Percentiles rank a stretch among this genome's conserved stretches.
Evolutionary conservation across 176 grass and related monocot genomes (phyloP).

Genomic region (Oropetium thomaeum): DNA sequence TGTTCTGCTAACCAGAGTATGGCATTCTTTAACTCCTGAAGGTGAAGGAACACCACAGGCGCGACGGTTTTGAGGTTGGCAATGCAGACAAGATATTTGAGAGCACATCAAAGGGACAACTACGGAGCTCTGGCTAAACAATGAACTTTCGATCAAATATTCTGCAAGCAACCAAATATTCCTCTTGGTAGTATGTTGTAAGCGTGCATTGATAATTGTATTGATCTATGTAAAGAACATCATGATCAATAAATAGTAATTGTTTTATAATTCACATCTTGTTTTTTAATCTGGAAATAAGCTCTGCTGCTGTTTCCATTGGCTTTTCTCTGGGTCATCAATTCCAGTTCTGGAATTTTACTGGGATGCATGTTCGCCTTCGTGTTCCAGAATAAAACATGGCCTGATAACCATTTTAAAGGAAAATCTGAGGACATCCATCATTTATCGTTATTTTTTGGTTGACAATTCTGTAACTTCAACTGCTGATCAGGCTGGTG

Average conservation of each 20-base stretch:
- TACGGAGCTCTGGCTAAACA: constrained; percentile 52
- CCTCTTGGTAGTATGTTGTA: constrained; percentile 21
- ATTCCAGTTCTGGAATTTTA: not conserved
- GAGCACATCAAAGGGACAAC: constrained; percentile 92
- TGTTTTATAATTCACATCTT: not conserved
- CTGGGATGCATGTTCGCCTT: not conserved
- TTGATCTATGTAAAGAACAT: constrained; percentile 9
- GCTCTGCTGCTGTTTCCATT: not conserved
- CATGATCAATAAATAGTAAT: constrained; percentile 30
- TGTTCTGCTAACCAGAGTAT: constrained; percentile 13
- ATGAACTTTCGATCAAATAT: constrained; percentile 21
- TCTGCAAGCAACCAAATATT: not conserved
- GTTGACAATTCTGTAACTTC: not conserved
- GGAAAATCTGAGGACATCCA: not conserved
- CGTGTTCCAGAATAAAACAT: constrained; percentile 18
- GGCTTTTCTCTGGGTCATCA: not conserved
- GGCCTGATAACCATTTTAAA: not conserved
- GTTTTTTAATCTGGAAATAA: not conserved
- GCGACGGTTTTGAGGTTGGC: constrained; percentile 93
- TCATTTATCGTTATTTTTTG: not conserved
- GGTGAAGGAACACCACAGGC: constrained; percentile 84
- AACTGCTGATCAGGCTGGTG: not conserved
- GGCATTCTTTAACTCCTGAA: constrained; percentile 27
- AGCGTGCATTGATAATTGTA: constrained; percentile 6
- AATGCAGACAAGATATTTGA: constrained; percentile 99